These are phyloP conservation scores for Leucocoprinus leucothites DNA, from an alignment of 768 basidiomycete genomes.

Conservation along the genomic window DNA sequence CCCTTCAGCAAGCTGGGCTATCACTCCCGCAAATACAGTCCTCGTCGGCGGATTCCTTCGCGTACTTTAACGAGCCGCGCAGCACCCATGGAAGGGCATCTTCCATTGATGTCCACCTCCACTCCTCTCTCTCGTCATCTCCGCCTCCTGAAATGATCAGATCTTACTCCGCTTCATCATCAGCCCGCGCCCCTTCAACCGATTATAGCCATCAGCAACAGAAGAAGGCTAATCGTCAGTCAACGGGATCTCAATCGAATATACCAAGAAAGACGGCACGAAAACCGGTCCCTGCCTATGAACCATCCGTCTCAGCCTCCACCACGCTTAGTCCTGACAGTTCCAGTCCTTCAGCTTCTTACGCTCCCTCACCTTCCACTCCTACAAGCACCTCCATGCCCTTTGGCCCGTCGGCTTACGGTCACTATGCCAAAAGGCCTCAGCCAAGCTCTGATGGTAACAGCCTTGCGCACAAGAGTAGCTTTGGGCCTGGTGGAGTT, in stretches of 20 bases:
- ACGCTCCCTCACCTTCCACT: no score
- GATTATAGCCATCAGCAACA: not conserved
- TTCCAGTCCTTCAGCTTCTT: constrained; percentile 11
- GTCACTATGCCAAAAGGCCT: constrained; percentile 26
- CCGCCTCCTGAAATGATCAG: not conserved
- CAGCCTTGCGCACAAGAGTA: constrained; percentile 35
- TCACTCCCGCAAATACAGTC: not conserved
- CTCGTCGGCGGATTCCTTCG: not conserved
- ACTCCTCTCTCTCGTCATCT: constrained; percentile 2
- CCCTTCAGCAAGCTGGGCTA: not conserved
- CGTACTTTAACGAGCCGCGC: not conserved
- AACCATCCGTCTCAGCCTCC: constrained; percentile 22
- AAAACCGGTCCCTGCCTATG: constrained; percentile 58
- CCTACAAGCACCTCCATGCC: no score
- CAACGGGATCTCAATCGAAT: constrained; percentile 11
- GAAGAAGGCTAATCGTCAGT: constrained; percentile 25
- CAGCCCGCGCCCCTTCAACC: not conserved
- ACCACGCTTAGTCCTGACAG: constrained; percentile 5
- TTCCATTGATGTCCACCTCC: constrained; percentile 21
- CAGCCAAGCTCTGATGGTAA: constrained; percentile 14
- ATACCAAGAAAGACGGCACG: constrained; percentile 31
- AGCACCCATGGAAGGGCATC: constrained; percentile 11
- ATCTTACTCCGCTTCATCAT: constrained; percentile 11
- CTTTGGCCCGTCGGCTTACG: not conserved
- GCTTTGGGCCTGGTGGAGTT: constrained; percentile 39